Conservation (phyloP, 345 rosid species). For the Anacardium occidentale region DNA sequence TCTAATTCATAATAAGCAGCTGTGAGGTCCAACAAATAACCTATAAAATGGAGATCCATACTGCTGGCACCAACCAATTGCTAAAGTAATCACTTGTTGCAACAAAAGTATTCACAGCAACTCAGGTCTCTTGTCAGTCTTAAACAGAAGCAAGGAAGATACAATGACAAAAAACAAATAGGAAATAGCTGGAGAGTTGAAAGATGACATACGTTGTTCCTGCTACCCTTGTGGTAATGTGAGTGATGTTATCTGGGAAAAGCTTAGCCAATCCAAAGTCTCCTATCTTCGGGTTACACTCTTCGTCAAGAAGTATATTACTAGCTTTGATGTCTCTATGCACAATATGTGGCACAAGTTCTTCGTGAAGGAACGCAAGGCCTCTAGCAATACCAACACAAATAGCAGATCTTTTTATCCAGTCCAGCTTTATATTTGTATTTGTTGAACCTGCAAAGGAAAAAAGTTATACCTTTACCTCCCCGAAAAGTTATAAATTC, state of each 20-base stretch:
- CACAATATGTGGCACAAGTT: constrained; percentile 74
- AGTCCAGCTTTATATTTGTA: constrained; percentile 48
- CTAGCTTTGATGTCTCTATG: constrained; percentile 97
- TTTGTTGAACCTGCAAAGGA: constrained; percentile 45
- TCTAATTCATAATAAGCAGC: constrained; percentile 3
- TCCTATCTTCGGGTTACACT: constrained; percentile 86
- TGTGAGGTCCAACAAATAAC: neutral
- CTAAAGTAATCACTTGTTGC: neutral
- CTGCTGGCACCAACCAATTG: neutral
- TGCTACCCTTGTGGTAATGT: constrained; percentile 87
- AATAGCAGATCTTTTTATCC: constrained; percentile 77
- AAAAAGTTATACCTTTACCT: neutral
- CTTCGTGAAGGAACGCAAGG: constrained; percentile 86
- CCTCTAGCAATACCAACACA: constrained; percentile 84
- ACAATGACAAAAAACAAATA: neutral
- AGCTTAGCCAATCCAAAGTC: constrained; percentile 98
- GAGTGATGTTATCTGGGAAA: constrained; percentile 91
- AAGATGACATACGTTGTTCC: constrained; percentile 76
- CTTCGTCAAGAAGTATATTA: constrained; percentile 79
- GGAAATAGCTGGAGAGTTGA: constrained; percentile 14
- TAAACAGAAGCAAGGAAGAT: constrained; percentile 8
- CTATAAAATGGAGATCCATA: neutral
- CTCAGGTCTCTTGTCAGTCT: neutral
- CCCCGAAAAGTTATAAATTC: neutral
- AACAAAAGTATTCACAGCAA: neutral